Evolutionary conservation across 257 asterid genomes (phyloP).

Genomic region (Nyctanthes arbortristis): DNA sequence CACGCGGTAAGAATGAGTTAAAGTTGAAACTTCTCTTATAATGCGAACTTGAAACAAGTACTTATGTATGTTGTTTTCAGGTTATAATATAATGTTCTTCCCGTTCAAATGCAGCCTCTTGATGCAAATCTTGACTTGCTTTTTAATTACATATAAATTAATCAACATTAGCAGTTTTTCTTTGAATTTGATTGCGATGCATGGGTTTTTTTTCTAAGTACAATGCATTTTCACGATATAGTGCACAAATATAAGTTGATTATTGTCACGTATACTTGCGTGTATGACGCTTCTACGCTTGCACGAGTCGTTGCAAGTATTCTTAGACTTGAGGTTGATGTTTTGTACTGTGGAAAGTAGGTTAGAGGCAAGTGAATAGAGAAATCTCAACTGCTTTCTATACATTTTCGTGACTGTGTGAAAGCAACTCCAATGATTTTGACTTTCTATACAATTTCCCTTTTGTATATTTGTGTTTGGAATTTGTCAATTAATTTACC

Average conservation of each 20-base stretch:
- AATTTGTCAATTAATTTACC: too few relatives aligned
- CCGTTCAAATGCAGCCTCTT: constrained; percentile 12
- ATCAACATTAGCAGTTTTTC: too few relatives aligned
- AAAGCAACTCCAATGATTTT: constrained; percentile 33
- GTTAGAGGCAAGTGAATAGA: constrained; percentile 11
- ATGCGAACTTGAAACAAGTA: background rate
- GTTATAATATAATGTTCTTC: too few relatives aligned
- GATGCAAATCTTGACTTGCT: constrained; percentile 16
- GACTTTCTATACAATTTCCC: constrained; percentile 13
- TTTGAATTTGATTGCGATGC: too few relatives aligned
- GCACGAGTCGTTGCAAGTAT: too few relatives aligned
- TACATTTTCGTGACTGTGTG: constrained; percentile 48
- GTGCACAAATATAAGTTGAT: too few relatives aligned
- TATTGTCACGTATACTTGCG: background rate
- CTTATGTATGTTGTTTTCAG: background rate
- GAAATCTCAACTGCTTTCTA: constrained; percentile 39
- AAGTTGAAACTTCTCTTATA: constrained; percentile 21
- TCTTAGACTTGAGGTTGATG: background rate
- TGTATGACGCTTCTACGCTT: too few relatives aligned
- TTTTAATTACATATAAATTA: too few relatives aligned
- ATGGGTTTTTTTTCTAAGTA: too few relatives aligned
- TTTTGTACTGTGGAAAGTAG: background rate
- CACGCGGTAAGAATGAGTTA: background rate
- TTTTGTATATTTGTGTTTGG: background rate
- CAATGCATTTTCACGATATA: too few relatives aligned